A percentile compares a stretch with the other conserved stretches of the same genome.
These are phyloP conservation scores for Populus pruinosa DNA, from an alignment of 345 rosid genomes.

Conservation along the genomic window DNA sequence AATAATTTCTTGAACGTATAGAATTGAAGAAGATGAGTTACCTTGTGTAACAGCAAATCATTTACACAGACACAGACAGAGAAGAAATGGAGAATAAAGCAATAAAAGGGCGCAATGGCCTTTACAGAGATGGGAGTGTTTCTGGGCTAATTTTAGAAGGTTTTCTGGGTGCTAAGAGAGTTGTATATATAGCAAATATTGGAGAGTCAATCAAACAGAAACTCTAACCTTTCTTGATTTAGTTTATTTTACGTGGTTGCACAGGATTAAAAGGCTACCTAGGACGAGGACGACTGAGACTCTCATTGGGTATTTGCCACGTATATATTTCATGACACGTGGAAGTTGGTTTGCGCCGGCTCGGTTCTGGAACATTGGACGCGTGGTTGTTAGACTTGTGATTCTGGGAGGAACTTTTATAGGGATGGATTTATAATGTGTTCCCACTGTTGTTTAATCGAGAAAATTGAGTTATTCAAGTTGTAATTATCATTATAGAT, in stretches of 20 bases:
- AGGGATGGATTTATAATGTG: background rate
- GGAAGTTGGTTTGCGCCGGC: constrained; percentile 16
- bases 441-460: background rate
- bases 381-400: background rate
- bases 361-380: background rate
- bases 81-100: too few relatives aligned
- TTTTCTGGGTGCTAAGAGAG: constrained; percentile 9
- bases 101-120: too few relatives aligned
- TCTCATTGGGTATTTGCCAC: constrained; percentile 16
- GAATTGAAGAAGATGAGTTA: too few relatives aligned
- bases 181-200: constrained; percentile 19
- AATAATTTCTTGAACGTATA: background rate
- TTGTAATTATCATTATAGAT: too few relatives aligned
- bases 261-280: background rate
- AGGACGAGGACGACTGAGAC: background rate
- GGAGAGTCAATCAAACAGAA: constrained; percentile 14
- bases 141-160: constrained; percentile 18
- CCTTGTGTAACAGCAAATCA: too few relatives aligned
- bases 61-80: too few relatives aligned
- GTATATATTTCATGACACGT: background rate
- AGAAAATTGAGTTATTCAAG: background rate
- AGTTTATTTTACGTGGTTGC: background rate
- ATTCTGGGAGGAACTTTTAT: background rate
- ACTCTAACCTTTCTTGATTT: background rate
- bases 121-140: background rate